These are phyloP conservation scores for Closterium sp. DNA, from an alignment of 139 green algal genomes.

Conservation along the genomic window DNA sequence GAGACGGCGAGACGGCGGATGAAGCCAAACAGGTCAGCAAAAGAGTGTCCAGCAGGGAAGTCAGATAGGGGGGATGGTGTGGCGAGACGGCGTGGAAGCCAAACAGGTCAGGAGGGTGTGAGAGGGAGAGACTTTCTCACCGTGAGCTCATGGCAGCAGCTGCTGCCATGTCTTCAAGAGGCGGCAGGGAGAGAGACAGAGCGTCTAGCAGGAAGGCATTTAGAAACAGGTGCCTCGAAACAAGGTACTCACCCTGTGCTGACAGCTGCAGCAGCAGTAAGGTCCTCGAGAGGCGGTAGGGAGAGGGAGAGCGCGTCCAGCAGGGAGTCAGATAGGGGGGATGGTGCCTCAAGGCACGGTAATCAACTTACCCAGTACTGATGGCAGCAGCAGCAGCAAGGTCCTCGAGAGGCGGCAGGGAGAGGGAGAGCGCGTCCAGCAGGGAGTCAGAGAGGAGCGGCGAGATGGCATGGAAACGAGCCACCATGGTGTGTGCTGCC, in stretches of 20 bases:
- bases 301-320: constrained; percentile 34
- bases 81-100: no score
- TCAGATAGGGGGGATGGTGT: no score
- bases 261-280: background rate
- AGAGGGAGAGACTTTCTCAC: background rate
- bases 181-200: no score
- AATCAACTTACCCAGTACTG: background rate
- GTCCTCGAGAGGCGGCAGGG: constrained; percentile 40
- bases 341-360: background rate
- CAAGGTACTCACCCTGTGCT: background rate
- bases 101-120: background rate
- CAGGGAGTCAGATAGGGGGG: constrained; percentile 16
- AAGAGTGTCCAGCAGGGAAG: no score
- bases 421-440: constrained; percentile 32
- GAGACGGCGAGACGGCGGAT: no score
- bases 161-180: no score
- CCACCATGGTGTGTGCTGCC: background rate
- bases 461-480: constrained; percentile 15
- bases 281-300: constrained; percentile 36
- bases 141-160: background rate
- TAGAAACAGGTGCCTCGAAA: no score
- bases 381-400: background rate
- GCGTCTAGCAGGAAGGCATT: no score
- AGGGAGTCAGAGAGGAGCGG: constrained; percentile 25
- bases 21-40: no score